Evolutionary conservation across 805 yeast genomes (phyloP), one percentile per base, ranked within the genome.

Genomic region (Zygosaccharomyces bisporus): DNA sequence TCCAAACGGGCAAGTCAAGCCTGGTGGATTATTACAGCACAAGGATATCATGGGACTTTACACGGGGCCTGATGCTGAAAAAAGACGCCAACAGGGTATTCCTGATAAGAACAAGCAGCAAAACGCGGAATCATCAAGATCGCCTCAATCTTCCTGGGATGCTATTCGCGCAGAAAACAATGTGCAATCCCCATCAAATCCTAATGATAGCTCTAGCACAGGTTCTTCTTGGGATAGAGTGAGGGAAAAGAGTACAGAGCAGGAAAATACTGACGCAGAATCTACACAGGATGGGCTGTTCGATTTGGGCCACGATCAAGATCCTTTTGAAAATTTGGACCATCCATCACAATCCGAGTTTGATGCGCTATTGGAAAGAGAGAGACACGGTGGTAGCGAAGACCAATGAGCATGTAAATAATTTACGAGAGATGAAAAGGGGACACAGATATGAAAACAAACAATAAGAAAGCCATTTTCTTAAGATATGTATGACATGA

Each of bases 11-110:
- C 41, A 44, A 14, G n/a, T 23, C 2, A 41, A 30, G 19, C 44
- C 35, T 7, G 34, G 46, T 9, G 47, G 58, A 8, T 47, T 66
- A n/a, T 54, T 66, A 34, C 57, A 67, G 23, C 67, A 67, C 23
- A 67, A 69, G 40, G 72, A 68, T 44, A 70, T 70, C 0, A 18
- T 71, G 41, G 70, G 70, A 0, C 49, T 70, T 7, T 66, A 69
- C 42, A 52, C 64, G n/a, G 68, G 69, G 1, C 64, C 51, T 14
- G 41, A 46, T 12, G 46, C 34, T 36, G 56, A 56, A 30, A 50
- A 51, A 33, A 30, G 35, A 30, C 34, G 35, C 13, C 47, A 41
- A 30, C 53, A 53, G 31, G 58, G 54, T 6, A 44, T 50, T 14
- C 46, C 49, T 9, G 47, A 47, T 13, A 21, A 16, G 9, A 34